Percentiles rank a stretch among this genome's conserved stretches.
Evolutionary conservation across 768 basidiomycete genomes (phyloP).

Genomic region (Phlebiopsis flavidoalba): DNA sequence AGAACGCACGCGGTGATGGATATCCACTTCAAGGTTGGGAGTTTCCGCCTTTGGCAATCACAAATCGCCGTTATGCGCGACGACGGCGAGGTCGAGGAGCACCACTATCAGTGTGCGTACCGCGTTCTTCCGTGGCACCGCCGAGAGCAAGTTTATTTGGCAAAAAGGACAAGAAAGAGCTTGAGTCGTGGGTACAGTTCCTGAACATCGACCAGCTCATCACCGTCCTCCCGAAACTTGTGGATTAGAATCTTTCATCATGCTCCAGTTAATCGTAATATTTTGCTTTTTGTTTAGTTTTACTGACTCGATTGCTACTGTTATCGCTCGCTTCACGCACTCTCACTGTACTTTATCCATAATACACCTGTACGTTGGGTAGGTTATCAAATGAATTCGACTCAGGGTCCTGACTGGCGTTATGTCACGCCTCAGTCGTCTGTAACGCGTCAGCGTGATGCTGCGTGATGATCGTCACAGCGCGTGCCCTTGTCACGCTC

Average conservation of each 20-base stretch:
- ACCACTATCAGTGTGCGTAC: slow-evolving; percentile 73
- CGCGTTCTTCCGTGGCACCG: slow-evolving; percentile 69
- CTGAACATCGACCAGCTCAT: slow-evolving; percentile 79
- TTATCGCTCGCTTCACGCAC: neutral
- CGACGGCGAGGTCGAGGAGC: slow-evolving; percentile 46
- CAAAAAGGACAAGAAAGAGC: slow-evolving; percentile 58
- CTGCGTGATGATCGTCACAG: no score
- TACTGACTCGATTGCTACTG: neutral
- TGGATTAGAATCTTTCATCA: slow-evolving; percentile 34
- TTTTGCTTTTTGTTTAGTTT: neutral
- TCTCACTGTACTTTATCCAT: neutral
- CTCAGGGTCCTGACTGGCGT: no score
- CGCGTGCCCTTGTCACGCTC: no score
- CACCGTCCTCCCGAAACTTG: slow-evolving; percentile 71
- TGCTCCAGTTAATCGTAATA: neutral
- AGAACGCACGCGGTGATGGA: slow-evolving; percentile 61
- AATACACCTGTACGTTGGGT: neutral
- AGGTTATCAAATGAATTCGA: neutral
- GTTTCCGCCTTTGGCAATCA: slow-evolving; percentile 74
- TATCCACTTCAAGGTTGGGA: slow-evolving; percentile 77
- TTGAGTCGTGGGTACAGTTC: slow-evolving; percentile 81
- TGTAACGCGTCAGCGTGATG: no score
- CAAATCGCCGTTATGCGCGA: slow-evolving; percentile 63
- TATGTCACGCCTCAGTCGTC: no score
- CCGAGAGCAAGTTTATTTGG: slow-evolving; percentile 67